A percentile compares a stretch with the other conserved stretches of the same genome.
Conservation (phyloP, 108 stramenopile genomes). For the Cyclotella atomus region DNA sequence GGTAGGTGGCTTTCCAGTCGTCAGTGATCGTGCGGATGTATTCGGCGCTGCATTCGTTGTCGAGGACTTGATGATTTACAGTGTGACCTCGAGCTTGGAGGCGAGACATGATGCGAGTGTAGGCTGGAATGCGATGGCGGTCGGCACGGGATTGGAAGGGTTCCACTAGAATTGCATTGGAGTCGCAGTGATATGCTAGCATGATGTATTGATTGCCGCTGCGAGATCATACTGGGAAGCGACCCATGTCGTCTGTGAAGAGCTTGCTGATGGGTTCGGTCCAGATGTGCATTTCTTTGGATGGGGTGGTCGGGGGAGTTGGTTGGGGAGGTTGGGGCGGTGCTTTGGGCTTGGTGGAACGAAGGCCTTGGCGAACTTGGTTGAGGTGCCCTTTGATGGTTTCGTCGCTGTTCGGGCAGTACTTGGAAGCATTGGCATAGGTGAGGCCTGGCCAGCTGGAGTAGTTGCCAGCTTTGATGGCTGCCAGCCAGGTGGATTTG, state of each 20-base stretch:
- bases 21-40: conserved; percentile 7
- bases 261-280: conserved; percentile 14
- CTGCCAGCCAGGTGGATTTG: conserved; percentile 20
- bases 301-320: neutral
- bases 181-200: conserved; percentile 15
- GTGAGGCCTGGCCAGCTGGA: conserved; percentile 15
- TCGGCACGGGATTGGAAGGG: conserved; percentile 7
- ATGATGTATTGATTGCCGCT: conserved; percentile 17
- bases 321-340: neutral
- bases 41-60: conserved; percentile 10
- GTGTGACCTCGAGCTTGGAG: neutral
- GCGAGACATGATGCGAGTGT: conserved; percentile 4
- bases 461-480: conserved; percentile 27
- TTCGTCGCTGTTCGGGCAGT: conserved; percentile 2
- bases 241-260: conserved; percentile 10
- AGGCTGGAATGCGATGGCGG: conserved; percentile 4
- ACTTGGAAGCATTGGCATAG: conserved; percentile 18
- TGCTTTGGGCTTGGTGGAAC: conserved; percentile 22
- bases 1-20: conserved; percentile 19
- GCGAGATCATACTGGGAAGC: neutral
- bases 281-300: neutral
- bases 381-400: conserved; percentile 14
- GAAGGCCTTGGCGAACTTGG: conserved; percentile 13
- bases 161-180: conserved; percentile 9
- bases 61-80: conserved; percentile 13